Base-by-base conservation (phyloP, 1,139 yeast species). In the Saccharomycopsis hybrid region DNA sequence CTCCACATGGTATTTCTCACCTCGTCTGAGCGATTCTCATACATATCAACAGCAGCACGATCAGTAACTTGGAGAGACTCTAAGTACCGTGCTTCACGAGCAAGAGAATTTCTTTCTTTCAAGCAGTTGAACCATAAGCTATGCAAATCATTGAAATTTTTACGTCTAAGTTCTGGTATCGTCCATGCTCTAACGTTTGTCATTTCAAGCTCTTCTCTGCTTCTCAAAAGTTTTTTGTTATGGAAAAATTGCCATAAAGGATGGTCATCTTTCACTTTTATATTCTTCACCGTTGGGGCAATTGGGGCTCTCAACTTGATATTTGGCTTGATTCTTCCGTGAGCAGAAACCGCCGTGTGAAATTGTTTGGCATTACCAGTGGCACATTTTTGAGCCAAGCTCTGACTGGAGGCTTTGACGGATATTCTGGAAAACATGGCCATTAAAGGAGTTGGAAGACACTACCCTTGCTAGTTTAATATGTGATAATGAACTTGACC, bases 171-270 rank as follows among this genome's bases (percentile, higher is more conserved):
- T 63, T 92, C 97, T 9, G 89, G 83, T 53, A 88, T 76, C 5
- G 83, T 70, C 99, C 98, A 94, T 8, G 94, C 72, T 58, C 96
- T 76, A 7, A 45, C 13, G 11, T 95, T 87, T 32, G 71, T 65
- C 52, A 75, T 74, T 48, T 72, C 72, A 41, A 88, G 62, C 27
- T 85, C 90, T 3, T 72, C 77, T 1, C 74, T 64, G 1, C 72
- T 66, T 58, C 97, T 76, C 56, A 84, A 69, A 57, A 81, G 79
- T 58, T 74, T 70, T 54, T 77, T 73, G 44, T 82, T 74, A 41
- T 80, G 74, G 70, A 92, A 92, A 65, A 92, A 92, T 60, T 86
- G 94, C 97, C 97, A 92, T 57, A 92, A 73, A 37, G 98, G 97
- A 67, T 92, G 98, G 63, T 85, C 85, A 11, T 85, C 94, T 27